Evolutionary conservation across 2,329 filamentous ascomycete genomes (phyloP).

Genomic region (Colletotrichum navitas): DNA sequence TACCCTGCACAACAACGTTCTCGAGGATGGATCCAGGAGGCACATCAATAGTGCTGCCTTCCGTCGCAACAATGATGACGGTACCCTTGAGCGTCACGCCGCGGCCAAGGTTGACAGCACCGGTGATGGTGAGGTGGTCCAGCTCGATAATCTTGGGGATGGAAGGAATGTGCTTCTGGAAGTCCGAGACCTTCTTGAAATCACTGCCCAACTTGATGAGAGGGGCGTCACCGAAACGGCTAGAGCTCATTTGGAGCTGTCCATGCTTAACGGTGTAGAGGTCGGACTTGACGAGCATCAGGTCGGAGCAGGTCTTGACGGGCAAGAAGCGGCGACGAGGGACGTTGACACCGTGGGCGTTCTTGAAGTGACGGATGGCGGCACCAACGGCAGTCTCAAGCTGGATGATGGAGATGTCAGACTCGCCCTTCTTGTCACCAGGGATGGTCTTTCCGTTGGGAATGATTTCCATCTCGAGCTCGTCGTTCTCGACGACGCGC

Average conservation of each 20-base stretch:
- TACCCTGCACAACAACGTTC: slow-evolving; percentile 99
- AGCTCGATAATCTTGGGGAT: slow-evolving; percentile 93
- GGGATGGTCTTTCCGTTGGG: slow-evolving; percentile 99
- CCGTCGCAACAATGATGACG: slow-evolving; percentile 98
- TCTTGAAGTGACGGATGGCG: slow-evolving; percentile 98
- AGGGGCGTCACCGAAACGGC: slow-evolving; percentile 94
- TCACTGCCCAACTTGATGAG: slow-evolving; percentile 98
- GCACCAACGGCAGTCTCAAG: slow-evolving; percentile 98
- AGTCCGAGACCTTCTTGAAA: slow-evolving; percentile 99
- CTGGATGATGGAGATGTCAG: slow-evolving; percentile 96
- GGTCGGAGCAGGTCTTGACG: slow-evolving; percentile 99
- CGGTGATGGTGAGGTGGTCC: slow-evolving; percentile 96
- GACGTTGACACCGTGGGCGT: slow-evolving; percentile 98
- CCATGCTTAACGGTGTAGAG: slow-evolving; percentile 99
- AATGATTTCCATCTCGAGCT: slow-evolving; percentile 99
- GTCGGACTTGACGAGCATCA: slow-evolving; percentile 99
- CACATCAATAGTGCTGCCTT: slow-evolving; percentile 97
- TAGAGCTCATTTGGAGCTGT: slow-evolving; percentile 95
- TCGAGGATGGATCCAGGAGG: slow-evolving; percentile 96
- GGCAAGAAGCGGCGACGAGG: slow-evolving; percentile 97
- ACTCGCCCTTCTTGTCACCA: slow-evolving; percentile 99
- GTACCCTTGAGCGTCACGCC: slow-evolving; percentile 97
- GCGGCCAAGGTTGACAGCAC: slow-evolving; percentile 94
- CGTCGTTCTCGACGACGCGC: slow-evolving; percentile 97
- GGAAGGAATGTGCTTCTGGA: slow-evolving; percentile 87